Base-by-base conservation (phyloP, 306 rosid genomes). In the Cucurbita maxima region DNA sequence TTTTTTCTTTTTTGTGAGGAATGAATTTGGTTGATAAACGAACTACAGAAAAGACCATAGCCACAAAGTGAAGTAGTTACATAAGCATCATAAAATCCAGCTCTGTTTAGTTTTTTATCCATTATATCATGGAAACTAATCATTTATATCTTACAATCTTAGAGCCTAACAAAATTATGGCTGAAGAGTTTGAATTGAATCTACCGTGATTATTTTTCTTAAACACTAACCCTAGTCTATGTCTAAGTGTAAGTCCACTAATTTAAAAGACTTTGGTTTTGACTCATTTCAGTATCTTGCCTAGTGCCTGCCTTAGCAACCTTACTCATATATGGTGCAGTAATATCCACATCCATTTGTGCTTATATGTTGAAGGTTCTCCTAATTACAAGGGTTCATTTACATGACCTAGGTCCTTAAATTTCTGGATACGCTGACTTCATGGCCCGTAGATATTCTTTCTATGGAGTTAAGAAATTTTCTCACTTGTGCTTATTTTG, bases 401-500 rank as follows among this genome's bases (percentile, higher is more conserved):
- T 48, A 69, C 5, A 6, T 15, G 14, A 18, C 22, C 22, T 50
- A 15, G 25, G 44, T 47, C 43, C 38, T 25, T 19, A 47, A 22
- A 50, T 69, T 22, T 22, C 37, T 22, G 45, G 58, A 69, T 22
- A 8, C 14, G 44, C 11, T 13, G 44, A 18, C 4, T 66, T 50
- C 43, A 50, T 69, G 20, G 22, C 57, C 25, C 38, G 0, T 69
- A 44, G 58, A 50, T 51, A 30, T 25, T 69, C 15, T 30, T 69
- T 30, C 22, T 25, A 45, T 7, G 58, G 73, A 69, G 45, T 34
- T 69, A 5, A 56, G 6, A 69, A 8, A 69, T 48, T 13, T 12
- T 22, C 75, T 87, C 52, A 82, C 50, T 59, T 73, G 63, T 77
- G 44, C 14, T 78, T 85, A 44, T 72, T 82, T 43, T 79, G 85